A percentile compares a stretch with the other conserved stretches of the same genome.
phyloP scores from a whole-genome alignment of 139 green algal species.

The Pseudopediastrum boryanum region DNA sequence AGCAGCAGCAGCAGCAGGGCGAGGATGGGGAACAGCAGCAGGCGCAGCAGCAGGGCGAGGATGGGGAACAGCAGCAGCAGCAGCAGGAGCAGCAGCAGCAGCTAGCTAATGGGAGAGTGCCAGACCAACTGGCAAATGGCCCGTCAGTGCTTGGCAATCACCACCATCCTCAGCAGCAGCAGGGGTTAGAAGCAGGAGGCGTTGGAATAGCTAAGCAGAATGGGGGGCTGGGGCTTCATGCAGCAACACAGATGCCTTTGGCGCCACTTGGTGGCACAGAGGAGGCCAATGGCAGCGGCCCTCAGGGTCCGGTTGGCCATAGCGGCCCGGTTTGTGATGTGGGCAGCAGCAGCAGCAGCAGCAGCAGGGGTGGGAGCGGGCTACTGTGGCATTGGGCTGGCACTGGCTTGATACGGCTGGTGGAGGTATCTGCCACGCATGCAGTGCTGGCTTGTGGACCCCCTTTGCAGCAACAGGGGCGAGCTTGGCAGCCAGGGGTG shows the following conservation, averaged over 20 bases:
- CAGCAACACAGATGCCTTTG: too few species aligned
- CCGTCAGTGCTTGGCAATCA: too few species aligned
- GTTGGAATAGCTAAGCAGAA: too few species aligned
- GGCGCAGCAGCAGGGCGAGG: background rate
- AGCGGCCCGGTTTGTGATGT: too few species aligned
- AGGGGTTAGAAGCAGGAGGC: too few species aligned
- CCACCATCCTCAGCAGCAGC: too few species aligned
- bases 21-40: background rate
- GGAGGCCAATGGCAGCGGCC: too few species aligned
- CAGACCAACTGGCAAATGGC: too few species aligned
- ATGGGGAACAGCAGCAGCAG: background rate
- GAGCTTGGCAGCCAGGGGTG: background rate
- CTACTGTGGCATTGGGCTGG: constrained; percentile 26
- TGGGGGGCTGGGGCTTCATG: too few species aligned
- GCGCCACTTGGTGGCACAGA: too few species aligned
- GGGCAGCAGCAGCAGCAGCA: background rate
- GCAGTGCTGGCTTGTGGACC: constrained; percentile 8
- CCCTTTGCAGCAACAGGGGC: background rate
- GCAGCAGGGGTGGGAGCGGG: constrained; percentile 9
- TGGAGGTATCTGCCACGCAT: background rate
- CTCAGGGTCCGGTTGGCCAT: too few species aligned
- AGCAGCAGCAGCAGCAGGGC: constrained; percentile 3
- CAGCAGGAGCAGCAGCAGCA: constrained; percentile 9
- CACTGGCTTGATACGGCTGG: constrained; percentile 21
- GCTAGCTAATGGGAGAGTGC: constrained; percentile 19